Evolutionary conservation across 2,329 filamentous ascomycete genomes (phyloP).

Genomic region (Penicillium sp.): DNA sequence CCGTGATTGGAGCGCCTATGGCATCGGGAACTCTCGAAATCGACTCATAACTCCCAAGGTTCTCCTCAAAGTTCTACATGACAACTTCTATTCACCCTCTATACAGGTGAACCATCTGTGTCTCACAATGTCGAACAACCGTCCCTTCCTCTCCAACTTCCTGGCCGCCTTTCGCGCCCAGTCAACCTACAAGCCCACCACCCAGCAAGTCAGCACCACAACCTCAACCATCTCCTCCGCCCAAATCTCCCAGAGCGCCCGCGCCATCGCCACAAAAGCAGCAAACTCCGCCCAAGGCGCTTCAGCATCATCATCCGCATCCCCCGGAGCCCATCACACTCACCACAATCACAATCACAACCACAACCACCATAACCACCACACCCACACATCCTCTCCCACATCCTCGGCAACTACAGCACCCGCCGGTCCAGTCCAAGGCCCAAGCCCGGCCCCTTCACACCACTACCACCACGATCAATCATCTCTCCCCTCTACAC

Average conservation of each 20-base stretch:
- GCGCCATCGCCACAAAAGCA: conserved; percentile 51
- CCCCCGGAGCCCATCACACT: conserved; percentile 15
- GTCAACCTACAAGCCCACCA: conserved; percentile 59
- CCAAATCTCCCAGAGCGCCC: conserved; percentile 44
- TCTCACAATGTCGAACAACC: conserved; percentile 61
- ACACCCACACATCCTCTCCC: conserved; percentile 15
- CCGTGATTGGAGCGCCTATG: conserved; percentile 20
- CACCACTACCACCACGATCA: conserved; percentile 41
- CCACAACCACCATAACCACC: conserved; percentile 3
- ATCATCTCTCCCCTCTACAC: conserved; percentile 27
- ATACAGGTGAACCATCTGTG: neutral
- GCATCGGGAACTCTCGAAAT: conserved; percentile 10
- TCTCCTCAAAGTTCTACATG: conserved; percentile 2
- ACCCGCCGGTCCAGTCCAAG: conserved; percentile 5
- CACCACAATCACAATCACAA: conserved; percentile 38
- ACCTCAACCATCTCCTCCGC: conserved; percentile 41
- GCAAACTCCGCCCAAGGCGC: conserved; percentile 17
- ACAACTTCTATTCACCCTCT: neutral
- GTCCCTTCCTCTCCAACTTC: conserved; percentile 67
- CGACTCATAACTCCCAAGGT: conserved; percentile 8
- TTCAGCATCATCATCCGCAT: conserved; percentile 6
- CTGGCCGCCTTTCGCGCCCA: conserved; percentile 67
- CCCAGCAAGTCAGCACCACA: conserved; percentile 34
- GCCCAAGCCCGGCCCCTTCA: conserved; percentile 36
- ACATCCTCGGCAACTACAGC: conserved; percentile 11